These are phyloP conservation scores for sunflower (Helianthus annuus) DNA, from an alignment of 129 eudicot species.

Conservation along the genomic window HanXRQr2.0-SUNRISE NC_035436.2:136289927-136290426, in stretches of 20 bases:
- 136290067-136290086: background rate
- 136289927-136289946: too few species aligned
- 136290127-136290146: slow-evolving; percentile 75
- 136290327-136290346: slow-evolving; percentile 65
- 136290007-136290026: too few species aligned
- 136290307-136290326: slow-evolving; percentile 92
- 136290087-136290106: slow-evolving; percentile 44
- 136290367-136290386: slow-evolving; percentile 1
- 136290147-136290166: slow-evolving; percentile 68
- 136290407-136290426: slow-evolving; percentile 67
- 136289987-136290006: too few species aligned
- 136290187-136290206: slow-evolving; percentile 98
- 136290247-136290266: slow-evolving; percentile 89
- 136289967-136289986: too few species aligned
- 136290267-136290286: slow-evolving; percentile 79
- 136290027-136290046: too few species aligned
- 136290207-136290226: slow-evolving; percentile 96
- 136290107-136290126: slow-evolving; percentile 93
- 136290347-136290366: background rate
- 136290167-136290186: slow-evolving; percentile 95
- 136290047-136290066: background rate
- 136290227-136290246: slow-evolving; percentile 88
- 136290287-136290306: slow-evolving; percentile 59
- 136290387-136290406: slow-evolving; percentile 55
- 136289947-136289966: too few species aligned